Conservation (phyloP, 331 rosid species). For the Saraca asoca region DNA sequence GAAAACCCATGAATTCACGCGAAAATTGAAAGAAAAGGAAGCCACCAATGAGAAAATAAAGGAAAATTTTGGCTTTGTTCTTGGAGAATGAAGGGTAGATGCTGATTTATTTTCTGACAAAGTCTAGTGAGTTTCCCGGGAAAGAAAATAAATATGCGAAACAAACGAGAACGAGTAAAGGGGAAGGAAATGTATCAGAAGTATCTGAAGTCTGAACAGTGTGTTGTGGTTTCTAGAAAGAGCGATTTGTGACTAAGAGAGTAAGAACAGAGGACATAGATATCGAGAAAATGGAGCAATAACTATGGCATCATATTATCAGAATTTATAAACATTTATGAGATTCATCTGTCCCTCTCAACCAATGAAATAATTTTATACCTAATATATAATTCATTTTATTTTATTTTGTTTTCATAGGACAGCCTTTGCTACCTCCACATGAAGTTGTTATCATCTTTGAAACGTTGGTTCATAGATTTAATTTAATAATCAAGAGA, state of each 20-base stretch:
- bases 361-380: too few species aligned
- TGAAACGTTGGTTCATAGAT: constrained; percentile 36
- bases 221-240: constrained; percentile 30
- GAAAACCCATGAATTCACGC: constrained; percentile 4
- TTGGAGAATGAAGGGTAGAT: constrained; percentile 24
- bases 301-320: constrained; percentile 12
- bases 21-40: not conserved
- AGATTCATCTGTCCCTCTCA: too few species aligned
- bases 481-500: constrained; percentile 13
- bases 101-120: constrained; percentile 5
- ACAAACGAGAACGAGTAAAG: constrained; percentile 2
- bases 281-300: constrained; percentile 17
- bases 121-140: constrained; percentile 18
- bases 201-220: not conserved
- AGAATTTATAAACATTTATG: too few species aligned
- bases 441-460: constrained; percentile 33
- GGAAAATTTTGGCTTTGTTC: not conserved
- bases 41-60: not conserved
- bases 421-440: too few species aligned
- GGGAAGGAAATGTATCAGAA: not conserved
- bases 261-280: constrained; percentile 2
- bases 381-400: too few species aligned
- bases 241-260: constrained; percentile 25
- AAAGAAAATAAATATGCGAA: constrained; percentile 29
- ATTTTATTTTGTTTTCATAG: too few species aligned